Conservation (phyloP, 1,284 basidiomycete genomes). For the Trametes sp. region DNA sequence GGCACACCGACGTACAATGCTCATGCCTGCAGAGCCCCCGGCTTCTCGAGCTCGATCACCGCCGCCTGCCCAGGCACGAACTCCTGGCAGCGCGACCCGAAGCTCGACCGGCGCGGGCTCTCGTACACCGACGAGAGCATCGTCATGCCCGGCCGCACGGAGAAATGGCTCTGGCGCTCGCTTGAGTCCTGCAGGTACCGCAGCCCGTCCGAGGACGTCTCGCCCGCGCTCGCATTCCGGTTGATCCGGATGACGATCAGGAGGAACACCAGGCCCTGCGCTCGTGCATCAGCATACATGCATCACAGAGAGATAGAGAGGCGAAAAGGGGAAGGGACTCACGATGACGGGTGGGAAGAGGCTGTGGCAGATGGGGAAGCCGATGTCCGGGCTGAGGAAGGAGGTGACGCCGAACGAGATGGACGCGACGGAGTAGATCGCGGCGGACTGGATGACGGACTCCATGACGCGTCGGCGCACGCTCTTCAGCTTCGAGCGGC, state of each 20-base stretch:
- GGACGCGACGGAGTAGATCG: conserved; percentile 27
- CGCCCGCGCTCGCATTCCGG: conserved; percentile 17
- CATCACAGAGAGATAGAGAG: too few relatives aligned
- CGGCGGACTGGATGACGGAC: conserved; percentile 29
- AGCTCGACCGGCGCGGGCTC: conserved; percentile 14
- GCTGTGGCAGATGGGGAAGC: conserved; percentile 26
- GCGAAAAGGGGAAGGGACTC: conserved; percentile 3
- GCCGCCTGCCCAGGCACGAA: neutral
- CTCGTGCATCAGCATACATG: neutral
- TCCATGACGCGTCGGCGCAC: conserved; percentile 25
- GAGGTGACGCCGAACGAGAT: conserved; percentile 25
- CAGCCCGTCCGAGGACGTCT: conserved; percentile 13
- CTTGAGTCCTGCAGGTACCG: conserved; percentile 12
- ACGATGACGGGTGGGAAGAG: conserved; percentile 27
- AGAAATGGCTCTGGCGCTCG: conserved; percentile 14
- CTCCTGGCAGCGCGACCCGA: conserved; percentile 12
- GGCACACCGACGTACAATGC: too few relatives aligned
- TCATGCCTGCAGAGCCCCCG: neutral
- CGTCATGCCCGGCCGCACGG: conserved; percentile 8
- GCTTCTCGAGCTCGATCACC: neutral
- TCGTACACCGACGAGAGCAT: conserved; percentile 7
- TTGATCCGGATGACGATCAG: conserved; percentile 28
- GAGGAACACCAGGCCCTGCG: conserved; percentile 25
- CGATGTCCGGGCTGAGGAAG: conserved; percentile 27
- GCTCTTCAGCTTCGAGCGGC: conserved; percentile 6